These are phyloP conservation scores for Avena sativa DNA, from an alignment of 176 grass and related monocot species.

Conservation along the genomic window DNA sequence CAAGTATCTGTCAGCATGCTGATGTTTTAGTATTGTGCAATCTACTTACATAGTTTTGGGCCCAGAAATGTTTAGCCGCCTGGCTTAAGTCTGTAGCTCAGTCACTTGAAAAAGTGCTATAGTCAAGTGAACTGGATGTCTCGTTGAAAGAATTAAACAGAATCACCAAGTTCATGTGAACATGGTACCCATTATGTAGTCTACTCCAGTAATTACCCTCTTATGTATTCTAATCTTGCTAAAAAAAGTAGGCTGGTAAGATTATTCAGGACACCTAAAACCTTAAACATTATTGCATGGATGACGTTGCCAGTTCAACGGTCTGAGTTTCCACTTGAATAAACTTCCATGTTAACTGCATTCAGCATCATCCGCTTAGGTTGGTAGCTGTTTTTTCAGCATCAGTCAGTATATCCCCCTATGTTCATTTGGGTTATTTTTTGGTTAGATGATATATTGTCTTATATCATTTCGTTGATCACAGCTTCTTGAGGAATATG, in stretches of 20 bases:
- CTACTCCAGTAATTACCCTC: not conserved
- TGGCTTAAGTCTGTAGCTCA: not conserved
- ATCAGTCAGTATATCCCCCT: not conserved
- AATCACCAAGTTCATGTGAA: conserved; percentile 21
- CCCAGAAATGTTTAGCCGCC: conserved; percentile 3
- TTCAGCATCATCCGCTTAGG: conserved; percentile 19
- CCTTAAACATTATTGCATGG: conserved; percentile 20
- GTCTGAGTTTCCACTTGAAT: conserved; percentile 36
- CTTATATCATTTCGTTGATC: conserved; percentile 26
- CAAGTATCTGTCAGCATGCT: not conserved
- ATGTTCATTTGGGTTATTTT: not conserved
- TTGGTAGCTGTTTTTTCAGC: not conserved
- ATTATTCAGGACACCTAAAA: conserved; percentile 11
- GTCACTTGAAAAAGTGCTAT: not conserved
- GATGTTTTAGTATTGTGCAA: not conserved
- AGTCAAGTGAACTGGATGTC: not conserved
- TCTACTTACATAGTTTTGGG: conserved; percentile 15
- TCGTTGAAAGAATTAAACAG: not conserved
- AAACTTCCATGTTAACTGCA: not conserved
- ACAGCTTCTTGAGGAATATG: conserved; percentile 91
- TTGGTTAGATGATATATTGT: conserved; percentile 24
- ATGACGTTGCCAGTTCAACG: not conserved
- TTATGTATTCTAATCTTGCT: not conserved
- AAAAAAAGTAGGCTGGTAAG: not conserved
- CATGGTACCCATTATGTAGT: conserved; percentile 19